Conservation (phyloP, 2,329 filamentous ascomycete genomes). For the Ophiocordyceps sinensis region DNA sequence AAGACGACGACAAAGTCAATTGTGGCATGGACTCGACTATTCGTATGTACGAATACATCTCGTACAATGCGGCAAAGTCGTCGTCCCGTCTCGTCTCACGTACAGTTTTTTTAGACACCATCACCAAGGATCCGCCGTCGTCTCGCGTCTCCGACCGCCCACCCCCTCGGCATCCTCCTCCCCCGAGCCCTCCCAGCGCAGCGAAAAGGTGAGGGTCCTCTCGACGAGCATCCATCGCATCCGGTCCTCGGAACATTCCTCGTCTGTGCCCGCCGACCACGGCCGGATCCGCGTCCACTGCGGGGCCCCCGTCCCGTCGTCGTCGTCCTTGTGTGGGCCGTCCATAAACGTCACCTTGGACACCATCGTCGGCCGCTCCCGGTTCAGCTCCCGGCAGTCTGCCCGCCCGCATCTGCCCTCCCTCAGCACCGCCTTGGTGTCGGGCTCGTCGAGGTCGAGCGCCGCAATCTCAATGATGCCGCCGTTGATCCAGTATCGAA, state of each 20-base stretch:
- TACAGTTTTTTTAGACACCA: no score
- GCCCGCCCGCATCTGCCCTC: constrained; percentile 20
- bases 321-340: constrained; percentile 13
- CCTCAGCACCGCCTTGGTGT: constrained; percentile 17
- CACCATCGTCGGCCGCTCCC: constrained; percentile 19
- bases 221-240: constrained; percentile 25
- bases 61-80: no score
- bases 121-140: no score
- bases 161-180: constrained; percentile 3
- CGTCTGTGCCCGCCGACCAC: constrained; percentile 11
- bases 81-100: no score
- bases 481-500: constrained; percentile 23
- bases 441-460: constrained; percentile 18
- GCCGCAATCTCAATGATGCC: constrained; percentile 22
- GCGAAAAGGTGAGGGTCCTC: constrained; percentile 21
- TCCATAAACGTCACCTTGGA: constrained; percentile 23
- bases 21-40: no score
- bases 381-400: constrained; percentile 21
- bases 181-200: constrained; percentile 18
- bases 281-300: constrained; percentile 19
- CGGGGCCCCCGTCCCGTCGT: constrained; percentile 7
- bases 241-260: constrained; percentile 11
- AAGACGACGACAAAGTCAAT: no score
- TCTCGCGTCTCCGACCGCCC: background rate
- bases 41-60: no score